Conservation (phyloP, 371 early-diverging fungal species). For the Phascolomyces articulosus region DNA sequence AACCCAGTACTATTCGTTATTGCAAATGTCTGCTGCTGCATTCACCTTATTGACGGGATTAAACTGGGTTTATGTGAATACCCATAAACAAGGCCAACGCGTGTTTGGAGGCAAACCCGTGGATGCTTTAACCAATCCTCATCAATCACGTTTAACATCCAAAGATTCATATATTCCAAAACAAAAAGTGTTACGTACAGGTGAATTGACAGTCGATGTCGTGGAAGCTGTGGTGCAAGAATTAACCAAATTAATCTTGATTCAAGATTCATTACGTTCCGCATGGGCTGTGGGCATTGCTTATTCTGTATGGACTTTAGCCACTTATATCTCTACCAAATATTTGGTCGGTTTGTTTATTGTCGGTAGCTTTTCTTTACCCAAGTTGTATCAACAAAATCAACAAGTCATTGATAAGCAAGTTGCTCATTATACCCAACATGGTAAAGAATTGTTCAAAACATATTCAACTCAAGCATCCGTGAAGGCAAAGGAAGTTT, state of each 20-base stretch:
- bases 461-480: conserved; percentile 38
- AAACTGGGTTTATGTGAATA: conserved; percentile 58
- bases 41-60: conserved; percentile 54
- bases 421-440: conserved; percentile 39
- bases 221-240: conserved; percentile 49
- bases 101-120: conserved; percentile 2
- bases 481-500: conserved; percentile 30
- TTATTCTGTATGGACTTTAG: conserved; percentile 59
- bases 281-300: conserved; percentile 48
- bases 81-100: conserved; percentile 29
- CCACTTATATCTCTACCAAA: conserved; percentile 60
- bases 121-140: conserved; percentile 5
- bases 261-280: conserved; percentile 57
- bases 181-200: conserved; percentile 39
- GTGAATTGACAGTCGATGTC: conserved; percentile 49
- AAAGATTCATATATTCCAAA: conserved; percentile 38
- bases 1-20: conserved; percentile 60
- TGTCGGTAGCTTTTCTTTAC: conserved; percentile 50
- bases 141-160: conserved; percentile 25
- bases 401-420: conserved; percentile 56
- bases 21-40: conserved; percentile 52
- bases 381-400: conserved; percentile 57
- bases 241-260: conserved; percentile 51
- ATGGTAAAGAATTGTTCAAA: conserved; percentile 30
- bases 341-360: conserved; percentile 51